Evolutionary conservation across 1,284 basidiomycete species (phyloP).

Genomic region (Waitea zeae): DNA sequence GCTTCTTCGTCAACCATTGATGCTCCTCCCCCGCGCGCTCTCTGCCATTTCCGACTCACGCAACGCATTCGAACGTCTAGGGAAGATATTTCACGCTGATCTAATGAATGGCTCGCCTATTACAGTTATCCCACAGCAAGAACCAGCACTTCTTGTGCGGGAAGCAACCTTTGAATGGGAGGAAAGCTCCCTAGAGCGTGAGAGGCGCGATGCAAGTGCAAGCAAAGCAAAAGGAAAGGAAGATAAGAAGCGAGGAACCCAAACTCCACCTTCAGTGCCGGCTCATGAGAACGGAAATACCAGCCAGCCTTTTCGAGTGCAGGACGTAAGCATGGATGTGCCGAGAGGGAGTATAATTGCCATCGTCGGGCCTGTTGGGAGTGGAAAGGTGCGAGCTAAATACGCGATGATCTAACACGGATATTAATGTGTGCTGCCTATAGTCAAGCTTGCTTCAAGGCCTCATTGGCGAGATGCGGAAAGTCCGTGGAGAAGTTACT

Average conservation of each 20-base stretch:
- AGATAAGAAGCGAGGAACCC: too few relatives aligned
- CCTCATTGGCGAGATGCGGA: slow-evolving; percentile 69
- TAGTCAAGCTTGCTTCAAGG: slow-evolving; percentile 62
- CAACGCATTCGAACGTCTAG: slow-evolving; percentile 1
- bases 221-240: slow-evolving; percentile 10
- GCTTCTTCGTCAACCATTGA: slow-evolving; percentile 55
- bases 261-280: slow-evolving; percentile 32
- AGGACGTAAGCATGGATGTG: slow-evolving; percentile 43
- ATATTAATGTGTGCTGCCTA: too few relatives aligned
- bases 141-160: slow-evolving; percentile 28
- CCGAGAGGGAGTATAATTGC: slow-evolving; percentile 62
- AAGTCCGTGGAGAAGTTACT: slow-evolving; percentile 36
- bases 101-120: slow-evolving; percentile 23
- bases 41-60: slow-evolving; percentile 15
- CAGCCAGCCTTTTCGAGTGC: slow-evolving; percentile 33
- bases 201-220: slow-evolving; percentile 8
- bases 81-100: slow-evolving; percentile 2
- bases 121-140: slow-evolving; percentile 24
- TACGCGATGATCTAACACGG: too few relatives aligned
- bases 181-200: slow-evolving; percentile 12
- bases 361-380: slow-evolving; percentile 48
- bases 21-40: slow-evolving; percentile 64
- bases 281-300: slow-evolving; percentile 20
- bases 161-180: slow-evolving; percentile 56
- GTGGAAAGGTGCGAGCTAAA: too few relatives aligned